A percentile compares a stretch with the other conserved stretches of the same genome.
phyloP scores from a whole-genome alignment of 2,329 filamentous ascomycete genomes.

The Lecanosticta acicola region DNA sequence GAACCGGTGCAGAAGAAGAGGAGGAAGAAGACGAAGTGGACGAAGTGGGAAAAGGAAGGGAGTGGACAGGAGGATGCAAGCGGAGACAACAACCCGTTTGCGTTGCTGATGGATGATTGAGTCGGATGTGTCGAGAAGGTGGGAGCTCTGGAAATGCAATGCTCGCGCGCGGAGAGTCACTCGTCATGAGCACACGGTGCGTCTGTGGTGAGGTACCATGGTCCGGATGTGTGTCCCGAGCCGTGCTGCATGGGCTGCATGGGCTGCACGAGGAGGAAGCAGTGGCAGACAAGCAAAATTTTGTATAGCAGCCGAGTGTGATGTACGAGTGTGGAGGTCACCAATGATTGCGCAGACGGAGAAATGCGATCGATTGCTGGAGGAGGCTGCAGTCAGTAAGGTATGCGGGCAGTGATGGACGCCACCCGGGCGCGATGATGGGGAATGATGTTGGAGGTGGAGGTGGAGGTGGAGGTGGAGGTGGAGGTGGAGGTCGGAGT shows the following conservation, averaged over 20 bases:
- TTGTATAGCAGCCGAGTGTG: no score
- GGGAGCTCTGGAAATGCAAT: no score
- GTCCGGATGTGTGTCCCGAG: not conserved
- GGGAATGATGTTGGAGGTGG: no score
- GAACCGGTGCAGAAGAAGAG: conserved; percentile 54
- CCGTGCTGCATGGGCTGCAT: not conserved
- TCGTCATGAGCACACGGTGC: not conserved
- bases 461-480: no score
- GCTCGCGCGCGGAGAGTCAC: no score
- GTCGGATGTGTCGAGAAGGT: no score
- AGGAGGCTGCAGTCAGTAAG: no score
- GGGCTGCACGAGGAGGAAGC: not conserved
- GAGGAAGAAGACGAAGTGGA: conserved; percentile 61
- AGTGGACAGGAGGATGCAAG: not conserved
- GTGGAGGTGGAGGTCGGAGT: not conserved
- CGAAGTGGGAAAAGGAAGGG: conserved; percentile 77
- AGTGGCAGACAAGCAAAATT: not conserved
- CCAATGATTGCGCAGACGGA: no score
- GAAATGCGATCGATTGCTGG: no score
- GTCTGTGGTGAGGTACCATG: not conserved
- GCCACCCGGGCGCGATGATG: no score
- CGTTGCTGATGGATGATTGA: conserved; percentile 19
- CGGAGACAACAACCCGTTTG: conserved; percentile 16
- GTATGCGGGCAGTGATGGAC: no score
- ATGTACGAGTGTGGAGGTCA: no score